These are phyloP conservation scores for Sarocladium oryzae DNA, from an alignment of 2,329 filamentous ascomycete species.

Conservation along the genomic window DNA sequence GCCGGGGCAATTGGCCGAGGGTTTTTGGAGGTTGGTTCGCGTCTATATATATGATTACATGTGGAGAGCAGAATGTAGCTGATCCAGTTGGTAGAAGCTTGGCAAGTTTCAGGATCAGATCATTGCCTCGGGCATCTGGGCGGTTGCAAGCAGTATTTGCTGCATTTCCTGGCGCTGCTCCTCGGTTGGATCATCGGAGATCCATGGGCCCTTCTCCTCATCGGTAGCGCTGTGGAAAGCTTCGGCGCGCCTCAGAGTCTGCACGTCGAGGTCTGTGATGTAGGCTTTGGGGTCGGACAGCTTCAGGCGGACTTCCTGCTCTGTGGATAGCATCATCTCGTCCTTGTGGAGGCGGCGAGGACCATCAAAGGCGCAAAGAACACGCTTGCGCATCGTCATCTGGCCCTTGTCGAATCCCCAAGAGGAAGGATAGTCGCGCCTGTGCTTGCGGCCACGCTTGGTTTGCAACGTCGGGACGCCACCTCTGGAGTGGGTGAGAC, in stretches of 20 bases:
- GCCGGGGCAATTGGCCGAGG: too few species aligned
- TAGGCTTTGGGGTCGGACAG: conserved; percentile 71
- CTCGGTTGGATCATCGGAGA: conserved; percentile 63
- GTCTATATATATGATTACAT: too few species aligned
- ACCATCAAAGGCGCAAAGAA: conserved; percentile 88
- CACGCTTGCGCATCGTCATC: conserved; percentile 98
- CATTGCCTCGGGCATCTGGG: background rate
- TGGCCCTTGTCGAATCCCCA: conserved; percentile 91
- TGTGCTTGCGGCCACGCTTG: conserved; percentile 73
- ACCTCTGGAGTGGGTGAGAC: conserved; percentile 71
- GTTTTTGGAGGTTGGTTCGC: too few species aligned
- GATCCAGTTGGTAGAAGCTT: too few species aligned
- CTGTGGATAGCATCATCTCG: conserved; percentile 96
- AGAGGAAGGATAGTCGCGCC: conserved; percentile 85
- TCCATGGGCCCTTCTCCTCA: conserved; percentile 82
- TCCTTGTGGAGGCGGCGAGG: conserved; percentile 87
- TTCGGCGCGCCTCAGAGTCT: conserved; percentile 82
- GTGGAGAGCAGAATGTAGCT: too few species aligned
- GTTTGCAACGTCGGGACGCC: conserved; percentile 55
- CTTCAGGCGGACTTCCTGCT: conserved; percentile 86
- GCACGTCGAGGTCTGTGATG: conserved; percentile 87
- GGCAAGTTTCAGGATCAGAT: too few species aligned
- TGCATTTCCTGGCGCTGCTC: conserved; percentile 53
- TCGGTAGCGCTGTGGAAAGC: conserved; percentile 73
- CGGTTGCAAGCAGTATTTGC: background rate